Percentiles rank a stretch among this genome's conserved stretches.
Conservation (phyloP, 23 red algal genomes). For the Chondrus crispus region DNA sequence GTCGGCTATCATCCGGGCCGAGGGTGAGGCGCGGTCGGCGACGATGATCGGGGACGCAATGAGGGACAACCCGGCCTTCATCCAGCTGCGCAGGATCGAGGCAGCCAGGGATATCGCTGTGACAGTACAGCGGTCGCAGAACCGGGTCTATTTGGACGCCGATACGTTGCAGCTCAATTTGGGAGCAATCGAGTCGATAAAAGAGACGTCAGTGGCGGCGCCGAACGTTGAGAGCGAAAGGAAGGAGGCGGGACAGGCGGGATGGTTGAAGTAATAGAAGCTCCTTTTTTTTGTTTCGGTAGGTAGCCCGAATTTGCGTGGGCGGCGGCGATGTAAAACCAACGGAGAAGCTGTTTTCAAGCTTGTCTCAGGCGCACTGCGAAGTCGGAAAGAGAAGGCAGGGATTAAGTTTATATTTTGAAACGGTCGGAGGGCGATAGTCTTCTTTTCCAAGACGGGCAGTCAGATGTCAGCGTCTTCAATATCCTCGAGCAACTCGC, state of each 20-base stretch:
- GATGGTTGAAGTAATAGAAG: constrained; percentile 25
- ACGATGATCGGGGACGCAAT: constrained; percentile 86
- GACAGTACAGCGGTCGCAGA: constrained; percentile 66
- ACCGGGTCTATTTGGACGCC: constrained; percentile 80
- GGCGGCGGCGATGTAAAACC: no score
- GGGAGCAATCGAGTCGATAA: constrained; percentile 42
- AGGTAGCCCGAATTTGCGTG: no score
- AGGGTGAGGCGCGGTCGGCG: constrained; percentile 89
- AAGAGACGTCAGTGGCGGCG: neutral
- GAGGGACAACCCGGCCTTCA: constrained; percentile 79
- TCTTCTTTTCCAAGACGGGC: no score
- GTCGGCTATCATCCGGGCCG: constrained; percentile 85
- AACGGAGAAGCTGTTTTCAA: no score
- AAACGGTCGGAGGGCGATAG: no score
- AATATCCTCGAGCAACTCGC: constrained; percentile 57
- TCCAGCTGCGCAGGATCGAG: constrained; percentile 93
- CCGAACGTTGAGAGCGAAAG: neutral
- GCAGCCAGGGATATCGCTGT: constrained; percentile 91
- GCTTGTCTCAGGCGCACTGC: no score
- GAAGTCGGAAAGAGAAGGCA: no score
- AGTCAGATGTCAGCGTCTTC: no score
- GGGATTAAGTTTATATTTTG: no score
- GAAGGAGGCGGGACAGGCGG: neutral
- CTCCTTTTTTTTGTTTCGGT: no score
- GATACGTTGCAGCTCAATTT: constrained; percentile 90